Conservation (phyloP, 371 early-diverging fungal species). For the Mortierella sp. region DNA sequence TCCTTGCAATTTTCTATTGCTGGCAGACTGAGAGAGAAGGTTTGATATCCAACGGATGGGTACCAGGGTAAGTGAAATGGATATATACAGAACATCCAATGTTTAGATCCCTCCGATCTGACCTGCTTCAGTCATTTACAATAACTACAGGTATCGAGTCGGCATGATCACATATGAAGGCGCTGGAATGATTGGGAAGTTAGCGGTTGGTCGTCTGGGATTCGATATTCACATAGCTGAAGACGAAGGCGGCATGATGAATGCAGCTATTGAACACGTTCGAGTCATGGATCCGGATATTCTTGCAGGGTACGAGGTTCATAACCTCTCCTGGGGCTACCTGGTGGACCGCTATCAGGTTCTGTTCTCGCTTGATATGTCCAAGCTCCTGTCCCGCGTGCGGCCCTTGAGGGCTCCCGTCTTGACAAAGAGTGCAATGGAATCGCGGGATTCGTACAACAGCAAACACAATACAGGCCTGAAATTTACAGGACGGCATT, state of each 20-base stretch:
- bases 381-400: slow-evolving; percentile 40
- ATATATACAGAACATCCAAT: not conserved
- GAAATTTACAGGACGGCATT: slow-evolving; percentile 78
- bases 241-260: slow-evolving; percentile 67
- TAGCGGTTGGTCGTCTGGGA: slow-evolving; percentile 18
- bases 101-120: not conserved
- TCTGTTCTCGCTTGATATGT: slow-evolving; percentile 31
- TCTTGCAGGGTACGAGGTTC: slow-evolving; percentile 87
- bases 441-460: slow-evolving; percentile 39
- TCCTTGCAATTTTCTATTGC: slow-evolving; percentile 50
- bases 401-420: slow-evolving; percentile 31
- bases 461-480: slow-evolving; percentile 68
- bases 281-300: slow-evolving; percentile 86
- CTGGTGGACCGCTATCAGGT: slow-evolving; percentile 71
- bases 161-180: slow-evolving; percentile 36
- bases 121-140: not conserved
- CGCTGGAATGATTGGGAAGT: slow-evolving; percentile 25
- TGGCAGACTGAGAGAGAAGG: slow-evolving; percentile 44
- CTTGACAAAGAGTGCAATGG: slow-evolving; percentile 50
- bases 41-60: slow-evolving; percentile 48
- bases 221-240: slow-evolving; percentile 21
- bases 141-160: slow-evolving; percentile 17
- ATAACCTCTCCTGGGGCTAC: slow-evolving; percentile 90
- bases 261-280: slow-evolving; percentile 61
- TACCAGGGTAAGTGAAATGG: slow-evolving; percentile 47